Conservation (phyloP, 257 asterid species). For the Verbascum thapsus region DNA sequence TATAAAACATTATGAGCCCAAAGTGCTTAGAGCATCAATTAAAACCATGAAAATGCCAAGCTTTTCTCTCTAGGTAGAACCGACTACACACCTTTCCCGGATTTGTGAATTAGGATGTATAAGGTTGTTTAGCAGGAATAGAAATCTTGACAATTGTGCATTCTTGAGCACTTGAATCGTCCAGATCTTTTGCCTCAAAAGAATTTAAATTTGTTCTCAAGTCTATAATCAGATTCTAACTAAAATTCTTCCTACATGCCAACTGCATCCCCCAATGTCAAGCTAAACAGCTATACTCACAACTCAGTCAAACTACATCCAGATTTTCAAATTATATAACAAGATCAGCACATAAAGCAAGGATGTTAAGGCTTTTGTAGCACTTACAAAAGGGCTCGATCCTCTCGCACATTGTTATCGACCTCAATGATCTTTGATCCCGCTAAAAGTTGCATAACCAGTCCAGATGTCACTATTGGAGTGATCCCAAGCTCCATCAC, state of each 20-base stretch:
- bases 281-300: too few species aligned
- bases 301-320: not conserved
- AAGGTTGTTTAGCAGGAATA: not conserved
- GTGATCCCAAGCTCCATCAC: conserved; percentile 47
- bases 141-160: not conserved
- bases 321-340: not conserved
- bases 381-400: conserved; percentile 43
- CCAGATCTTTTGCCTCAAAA: not conserved
- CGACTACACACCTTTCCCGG: not conserved
- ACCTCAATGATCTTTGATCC: conserved; percentile 47
- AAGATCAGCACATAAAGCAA: not conserved
- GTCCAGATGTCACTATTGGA: conserved; percentile 43
- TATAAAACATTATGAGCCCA: not conserved
- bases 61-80: not conserved
- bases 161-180: too few species aligned
- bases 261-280: too few species aligned
- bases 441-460: conserved; percentile 42
- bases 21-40: not conserved
- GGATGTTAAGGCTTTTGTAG: not conserved
- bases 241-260: not conserved
- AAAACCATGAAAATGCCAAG: not conserved
- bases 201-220: not conserved
- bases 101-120: not conserved
- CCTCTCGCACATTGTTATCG: conserved; percentile 45
- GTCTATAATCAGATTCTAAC: not conserved